These are phyloP conservation scores for Aristolochia fimbriata DNA, from an alignment of 164 flowering plant species.

Conservation along the genomic window DNA sequence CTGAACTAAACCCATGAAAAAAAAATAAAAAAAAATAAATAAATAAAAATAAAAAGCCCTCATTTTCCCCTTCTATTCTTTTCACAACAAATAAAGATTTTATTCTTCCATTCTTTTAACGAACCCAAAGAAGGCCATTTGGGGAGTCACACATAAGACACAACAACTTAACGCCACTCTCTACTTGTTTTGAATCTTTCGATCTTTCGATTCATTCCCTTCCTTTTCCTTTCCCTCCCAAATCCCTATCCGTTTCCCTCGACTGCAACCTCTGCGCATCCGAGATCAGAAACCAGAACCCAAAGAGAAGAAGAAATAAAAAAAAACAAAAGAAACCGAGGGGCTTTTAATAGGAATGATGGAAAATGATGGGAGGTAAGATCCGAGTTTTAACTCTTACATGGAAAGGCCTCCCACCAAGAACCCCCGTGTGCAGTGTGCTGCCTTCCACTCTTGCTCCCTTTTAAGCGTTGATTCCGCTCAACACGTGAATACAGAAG, in stretches of 20 bases:
- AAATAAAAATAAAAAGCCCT: neutral
- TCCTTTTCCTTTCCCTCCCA: too few species aligned
- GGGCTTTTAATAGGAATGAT: neutral
- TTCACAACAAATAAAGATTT: conserved; percentile 2
- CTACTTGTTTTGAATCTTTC: too few species aligned
- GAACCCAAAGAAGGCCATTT: neutral
- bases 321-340: neutral
- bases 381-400: neutral
- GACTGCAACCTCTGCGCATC: too few species aligned
- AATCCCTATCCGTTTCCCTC: too few species aligned
- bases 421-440: conserved; percentile 11
- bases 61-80: neutral
- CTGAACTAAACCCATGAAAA: too few species aligned
- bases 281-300: neutral
- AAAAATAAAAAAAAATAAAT: too few species aligned
- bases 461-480: conserved; percentile 2
- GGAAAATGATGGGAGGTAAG: neutral
- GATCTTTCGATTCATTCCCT: too few species aligned
- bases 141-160: too few species aligned
- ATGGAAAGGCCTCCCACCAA: conserved; percentile 10
- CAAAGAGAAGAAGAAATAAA: neutral
- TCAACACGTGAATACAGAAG: conserved; percentile 1
- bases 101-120: conserved; percentile 6
- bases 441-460: neutral
- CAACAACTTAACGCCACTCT: too few species aligned